Evolutionary conservation across 768 basidiomycete species (phyloP).

Genomic region (Hirschioporus abietinus): DNA sequence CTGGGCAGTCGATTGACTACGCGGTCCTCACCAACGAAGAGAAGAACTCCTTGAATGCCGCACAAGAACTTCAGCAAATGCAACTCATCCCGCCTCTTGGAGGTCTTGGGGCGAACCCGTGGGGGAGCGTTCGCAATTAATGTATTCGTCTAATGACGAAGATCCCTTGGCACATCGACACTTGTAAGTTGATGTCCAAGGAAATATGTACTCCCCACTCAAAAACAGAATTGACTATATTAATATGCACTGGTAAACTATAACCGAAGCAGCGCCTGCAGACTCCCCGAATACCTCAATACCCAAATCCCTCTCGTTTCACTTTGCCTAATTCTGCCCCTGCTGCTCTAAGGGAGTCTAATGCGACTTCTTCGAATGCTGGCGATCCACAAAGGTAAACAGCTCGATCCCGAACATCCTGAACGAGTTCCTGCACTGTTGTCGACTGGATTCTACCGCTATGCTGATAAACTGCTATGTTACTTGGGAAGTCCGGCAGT

Average conservation of each 20-base stretch:
- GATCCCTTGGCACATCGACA: neutral
- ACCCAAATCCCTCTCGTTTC: conserved; percentile 38
- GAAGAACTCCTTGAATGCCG: neutral
- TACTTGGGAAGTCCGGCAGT: conserved; percentile 15
- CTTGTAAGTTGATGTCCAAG: neutral
- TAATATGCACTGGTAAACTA: neutral
- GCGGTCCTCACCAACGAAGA: neutral
- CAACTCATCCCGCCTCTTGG: neutral
- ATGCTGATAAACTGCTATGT: conserved; percentile 10
- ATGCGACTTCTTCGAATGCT: conserved; percentile 35
- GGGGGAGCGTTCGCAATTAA: neutral
- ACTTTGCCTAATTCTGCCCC: conserved; percentile 31
- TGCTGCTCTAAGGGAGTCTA: conserved; percentile 27
- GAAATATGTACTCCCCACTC: neutral
- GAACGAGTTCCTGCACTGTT: conserved; percentile 9
- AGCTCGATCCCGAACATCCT: conserved; percentile 20
- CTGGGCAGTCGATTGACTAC: neutral
- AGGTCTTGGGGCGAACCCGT: neutral
- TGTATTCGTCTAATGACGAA: neutral
- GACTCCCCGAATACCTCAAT: conserved; percentile 22
- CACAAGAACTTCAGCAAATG: neutral
- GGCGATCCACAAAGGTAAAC: conserved; percentile 48
- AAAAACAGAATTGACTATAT: neutral
- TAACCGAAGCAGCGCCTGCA: too few relatives aligned
- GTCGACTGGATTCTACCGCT: conserved; percentile 16